Conservation (phyloP, 768 basidiomycete species). For the Amanita pallidorosea region DNA sequence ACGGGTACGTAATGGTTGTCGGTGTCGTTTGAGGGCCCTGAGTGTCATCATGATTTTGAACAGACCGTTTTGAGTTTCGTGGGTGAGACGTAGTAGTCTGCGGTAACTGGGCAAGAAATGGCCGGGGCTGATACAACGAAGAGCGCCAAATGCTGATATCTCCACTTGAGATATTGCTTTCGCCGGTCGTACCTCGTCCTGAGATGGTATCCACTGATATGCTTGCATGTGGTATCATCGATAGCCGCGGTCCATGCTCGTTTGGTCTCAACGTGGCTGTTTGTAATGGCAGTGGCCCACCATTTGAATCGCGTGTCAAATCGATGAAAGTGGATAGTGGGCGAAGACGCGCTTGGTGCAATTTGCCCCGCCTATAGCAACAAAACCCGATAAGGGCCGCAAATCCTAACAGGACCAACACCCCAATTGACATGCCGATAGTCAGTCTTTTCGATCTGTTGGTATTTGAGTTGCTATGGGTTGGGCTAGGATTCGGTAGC, state of each 20-base stretch:
- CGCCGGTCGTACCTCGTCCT: not conserved
- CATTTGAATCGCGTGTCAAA: not conserved
- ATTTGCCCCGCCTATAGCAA: not conserved
- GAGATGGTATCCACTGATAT: not conserved
- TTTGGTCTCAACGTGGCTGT: slow-evolving; percentile 7
- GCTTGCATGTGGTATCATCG: not conserved
- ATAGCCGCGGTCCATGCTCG: slow-evolving; percentile 9
- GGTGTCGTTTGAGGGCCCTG: not conserved
- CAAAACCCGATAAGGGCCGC: not conserved
- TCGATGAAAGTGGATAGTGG: not conserved
- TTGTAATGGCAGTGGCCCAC: not conserved
- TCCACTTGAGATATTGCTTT: not conserved
- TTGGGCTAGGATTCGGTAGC: not conserved
- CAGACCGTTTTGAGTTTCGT: slow-evolving; percentile 1
- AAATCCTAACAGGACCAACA: not conserved
- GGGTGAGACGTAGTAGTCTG: not conserved
- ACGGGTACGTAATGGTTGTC: not conserved
- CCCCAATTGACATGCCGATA: slow-evolving; percentile 2
- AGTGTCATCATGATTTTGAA: not conserved
- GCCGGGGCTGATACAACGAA: not conserved
- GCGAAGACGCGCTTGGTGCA: not conserved
- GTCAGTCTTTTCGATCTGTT: slow-evolving; percentile 1
- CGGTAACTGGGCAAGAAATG: not conserved
- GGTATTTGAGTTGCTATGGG: not conserved
- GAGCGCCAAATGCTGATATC: not conserved